phyloP scores from a whole-genome alignment of 441 rosid genomes.

The Populus hybrid region DNA sequence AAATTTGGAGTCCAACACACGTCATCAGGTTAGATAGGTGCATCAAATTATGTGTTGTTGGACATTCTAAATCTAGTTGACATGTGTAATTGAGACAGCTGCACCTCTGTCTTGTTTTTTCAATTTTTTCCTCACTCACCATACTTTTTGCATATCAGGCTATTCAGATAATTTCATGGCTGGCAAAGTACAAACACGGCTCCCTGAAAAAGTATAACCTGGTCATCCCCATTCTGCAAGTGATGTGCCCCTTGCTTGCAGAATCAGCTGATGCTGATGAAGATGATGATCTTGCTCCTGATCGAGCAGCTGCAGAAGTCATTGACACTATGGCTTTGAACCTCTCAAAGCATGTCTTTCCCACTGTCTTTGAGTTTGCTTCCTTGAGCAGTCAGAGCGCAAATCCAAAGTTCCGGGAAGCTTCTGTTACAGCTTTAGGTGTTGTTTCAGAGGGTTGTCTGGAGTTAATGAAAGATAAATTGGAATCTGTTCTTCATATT shows the following conservation, averaged over 20 bases:
- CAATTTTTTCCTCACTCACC: conserved; percentile 13
- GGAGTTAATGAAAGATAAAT: conserved; percentile 75
- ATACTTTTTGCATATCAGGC: conserved; percentile 55
- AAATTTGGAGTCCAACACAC: conserved; percentile 81
- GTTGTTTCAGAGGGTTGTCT: conserved; percentile 94
- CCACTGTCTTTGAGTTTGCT: conserved; percentile 81
- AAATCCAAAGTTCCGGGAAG: conserved; percentile 89
- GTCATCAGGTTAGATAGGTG: conserved; percentile 75
- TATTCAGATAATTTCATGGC: conserved; percentile 97
- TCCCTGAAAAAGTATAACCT: conserved; percentile 91
- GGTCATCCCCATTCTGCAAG: conserved; percentile 87
- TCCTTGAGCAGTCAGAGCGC: conserved; percentile 67
- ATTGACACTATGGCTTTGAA: conserved; percentile 95
- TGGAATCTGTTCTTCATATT: conserved; percentile 77
- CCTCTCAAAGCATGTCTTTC: conserved; percentile 83
- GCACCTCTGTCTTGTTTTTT: background rate
- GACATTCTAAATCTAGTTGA: conserved; percentile 10
- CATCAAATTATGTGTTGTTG: conserved; percentile 9
- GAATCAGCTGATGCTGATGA: conserved; percentile 72
- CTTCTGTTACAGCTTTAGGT: conserved; percentile 93
- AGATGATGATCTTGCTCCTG: conserved; percentile 98
- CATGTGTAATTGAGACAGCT: background rate
- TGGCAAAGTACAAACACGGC: conserved; percentile 88
- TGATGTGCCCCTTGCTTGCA: conserved; percentile 95
- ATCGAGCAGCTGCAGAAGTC: conserved; percentile 99